Base-by-base conservation (phyloP, 352 stramenopile genomes). In the Phytophthora colocasiae region DNA sequence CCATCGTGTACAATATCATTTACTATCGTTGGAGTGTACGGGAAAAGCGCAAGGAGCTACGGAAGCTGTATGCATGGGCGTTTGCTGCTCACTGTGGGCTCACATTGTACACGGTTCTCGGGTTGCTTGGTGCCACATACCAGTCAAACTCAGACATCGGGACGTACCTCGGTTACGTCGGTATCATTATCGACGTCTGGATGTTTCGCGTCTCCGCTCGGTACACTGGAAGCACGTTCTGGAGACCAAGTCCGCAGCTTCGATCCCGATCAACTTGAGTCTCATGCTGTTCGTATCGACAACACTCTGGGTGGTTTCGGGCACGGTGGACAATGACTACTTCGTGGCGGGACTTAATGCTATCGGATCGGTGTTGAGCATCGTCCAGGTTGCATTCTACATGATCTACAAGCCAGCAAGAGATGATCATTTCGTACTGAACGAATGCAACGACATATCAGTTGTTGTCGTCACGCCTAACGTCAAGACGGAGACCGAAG, bases 361-460 rank as follows among this genome's bases (percentile, higher is more conserved):
- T 7, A 63, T 88, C 40, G 75, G 70, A 8, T 53, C 75, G 32
- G 17, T 69, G 22, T 59, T 87, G 26, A 76, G 75, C 1, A 9
- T 46, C 39, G 26, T 80, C 8, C 78, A 91, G 34, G 63, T 86
- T 27, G 47, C 75, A 15, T 69, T 91, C 31, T 89, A 80, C 53
- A 65, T 71, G 9, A 45, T 85, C 2, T 90, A 81, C 57, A 31
- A 49, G 32, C 58, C 58, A 26, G 53, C 6, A 36, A n/a, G 27
- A 8, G 27, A 51, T 12, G 27, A 58, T 7, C 24, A 58, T 17
- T 44, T 22, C 0, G 29, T 51, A 26, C 15, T 45, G 7, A 12
- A 39, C 12, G 27, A 62, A 44, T 6, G 17, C 22, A 34, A 5
- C 19, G 38, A 40, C 12, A 14, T 44, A 6, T n/a, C 32, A 9